Percentiles rank a stretch among this genome's conserved stretches.
These are phyloP conservation scores for Cocos nucifera DNA, from an alignment of 176 grass and related monocot species.

Conservation along the genomic window DNA sequence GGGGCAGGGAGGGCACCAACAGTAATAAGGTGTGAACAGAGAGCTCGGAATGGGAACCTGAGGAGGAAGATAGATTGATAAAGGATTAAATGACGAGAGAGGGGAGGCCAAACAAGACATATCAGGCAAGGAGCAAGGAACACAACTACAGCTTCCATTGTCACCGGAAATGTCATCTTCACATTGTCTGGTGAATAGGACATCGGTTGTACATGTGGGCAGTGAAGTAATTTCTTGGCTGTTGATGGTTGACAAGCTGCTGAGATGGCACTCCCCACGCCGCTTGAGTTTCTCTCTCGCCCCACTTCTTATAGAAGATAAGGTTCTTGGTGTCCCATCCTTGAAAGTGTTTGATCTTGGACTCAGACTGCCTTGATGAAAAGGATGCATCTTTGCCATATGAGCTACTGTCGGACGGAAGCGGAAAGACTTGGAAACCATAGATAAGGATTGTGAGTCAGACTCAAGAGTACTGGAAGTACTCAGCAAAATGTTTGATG, in stretches of 20 bases:
- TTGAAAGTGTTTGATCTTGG: conserved; percentile 73
- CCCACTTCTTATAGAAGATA: conserved; percentile 32
- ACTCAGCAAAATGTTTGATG: conserved; percentile 14
- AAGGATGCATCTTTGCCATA: conserved; percentile 25
- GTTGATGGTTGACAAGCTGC: conserved; percentile 12
- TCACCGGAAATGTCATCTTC: conserved; percentile 26
- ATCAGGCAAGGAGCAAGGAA: conserved; percentile 35
- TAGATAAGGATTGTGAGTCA: conserved; percentile 30
- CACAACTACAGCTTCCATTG: conserved; percentile 18
- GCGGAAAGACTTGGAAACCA: conserved; percentile 34
- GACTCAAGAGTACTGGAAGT: conserved; percentile 20
- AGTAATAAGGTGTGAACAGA: conserved; percentile 78
- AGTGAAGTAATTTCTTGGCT: conserved; percentile 17
- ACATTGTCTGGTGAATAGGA: conserved; percentile 5
- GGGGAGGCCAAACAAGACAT: conserved; percentile 28
- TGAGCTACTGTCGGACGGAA: conserved; percentile 22
- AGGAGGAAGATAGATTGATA: conserved; percentile 26
- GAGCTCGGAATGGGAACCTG: conserved; percentile 24
- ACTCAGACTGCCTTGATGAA: conserved; percentile 51
- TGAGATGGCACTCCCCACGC: conserved; percentile 22
- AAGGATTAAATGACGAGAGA: conserved; percentile 52
- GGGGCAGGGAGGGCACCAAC: conserved; percentile 83
- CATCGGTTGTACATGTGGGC: conserved; percentile 4
- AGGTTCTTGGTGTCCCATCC: conserved; percentile 40
- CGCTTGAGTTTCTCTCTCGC: conserved; percentile 50